A percentile compares a stretch with the other conserved stretches of the same genome.
Conservation (phyloP, 2,329 filamentous ascomycete species). For the Tolypocladium pustulatum region DNA sequence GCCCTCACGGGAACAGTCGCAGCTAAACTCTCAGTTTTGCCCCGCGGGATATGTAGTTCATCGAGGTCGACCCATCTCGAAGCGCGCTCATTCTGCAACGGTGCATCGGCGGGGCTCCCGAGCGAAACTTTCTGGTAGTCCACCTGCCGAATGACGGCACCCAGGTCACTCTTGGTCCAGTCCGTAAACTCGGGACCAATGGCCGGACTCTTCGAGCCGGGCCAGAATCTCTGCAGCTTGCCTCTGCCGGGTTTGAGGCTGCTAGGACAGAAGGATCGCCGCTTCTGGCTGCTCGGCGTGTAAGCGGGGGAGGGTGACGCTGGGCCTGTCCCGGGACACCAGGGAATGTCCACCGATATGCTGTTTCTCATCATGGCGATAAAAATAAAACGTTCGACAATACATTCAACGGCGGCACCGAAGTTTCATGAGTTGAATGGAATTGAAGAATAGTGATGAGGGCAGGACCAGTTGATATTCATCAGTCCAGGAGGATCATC, state of each 20-base stretch:
- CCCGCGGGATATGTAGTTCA: not conserved
- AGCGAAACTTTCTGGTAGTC: constrained; percentile 5
- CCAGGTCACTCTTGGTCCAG: constrained; percentile 10
- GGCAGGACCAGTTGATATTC: not conserved
- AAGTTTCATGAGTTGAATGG: not conserved
- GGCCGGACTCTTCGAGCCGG: constrained; percentile 14
- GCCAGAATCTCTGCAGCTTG: constrained; percentile 20
- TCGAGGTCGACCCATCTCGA: not conserved
- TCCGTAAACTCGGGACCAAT: constrained; percentile 16
- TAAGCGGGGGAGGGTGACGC: not conserved
- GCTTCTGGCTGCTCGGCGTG: not conserved
- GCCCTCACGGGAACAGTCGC: not conserved
- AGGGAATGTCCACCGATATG: not conserved
- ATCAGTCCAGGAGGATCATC: not conserved
- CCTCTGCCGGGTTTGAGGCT: constrained; percentile 15
- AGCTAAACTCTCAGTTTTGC: not conserved
- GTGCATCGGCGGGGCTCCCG: constrained; percentile 1
- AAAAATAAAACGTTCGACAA: not conserved
- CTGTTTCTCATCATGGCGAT: not conserved
- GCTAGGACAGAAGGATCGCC: constrained; percentile 4
- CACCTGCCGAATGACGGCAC: constrained; percentile 2
- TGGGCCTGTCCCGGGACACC: not conserved
- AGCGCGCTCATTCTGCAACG: not conserved
- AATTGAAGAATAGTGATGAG: not conserved
- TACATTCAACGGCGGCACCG: not conserved